Evolutionary conservation across 257 asterid genomes (phyloP), one percentile per base, ranked within the genome.

Genomic region (Solanum tacnaense): DNA sequence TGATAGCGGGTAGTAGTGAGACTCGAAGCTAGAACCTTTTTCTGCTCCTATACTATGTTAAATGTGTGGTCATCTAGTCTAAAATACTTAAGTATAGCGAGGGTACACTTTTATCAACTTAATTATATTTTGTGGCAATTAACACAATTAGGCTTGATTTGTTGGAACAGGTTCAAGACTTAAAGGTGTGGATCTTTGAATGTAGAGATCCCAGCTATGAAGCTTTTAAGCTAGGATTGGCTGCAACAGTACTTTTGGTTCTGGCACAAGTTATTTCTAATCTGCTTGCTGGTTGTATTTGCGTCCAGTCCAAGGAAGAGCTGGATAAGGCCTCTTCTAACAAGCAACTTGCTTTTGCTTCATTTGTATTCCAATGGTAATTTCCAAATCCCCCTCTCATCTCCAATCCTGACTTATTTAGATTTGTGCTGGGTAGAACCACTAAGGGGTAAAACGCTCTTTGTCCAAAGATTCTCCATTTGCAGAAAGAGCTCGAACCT

Each of bases 171-270:
- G 95, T 83, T 84, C 90, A 84, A 13, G 89, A 92, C 35, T 88
- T 93, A 73, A 92, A 92, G 89, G 89, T 90, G 84, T 94, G 97
- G 98, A 89, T 94, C 23, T 88, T 94, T 52, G 98, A 94, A 84
- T 97, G 99, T 91, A 92, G 96, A 73, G 97, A 97, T 70, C 97
- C 98, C 2, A 95, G 98, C 90, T 87, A 94, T 87, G 89, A 90
- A 86, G 99, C 98, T 46, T 96, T 94, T 92, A 94, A 93, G 49
- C 95, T 94, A 3, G 99, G 98, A 10, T 39, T 94, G 89, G 91
- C 93, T 65, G 99, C 98, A 16, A 92, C 93, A 15, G 91, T 92
- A 52, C 90, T 96, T 62, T 85, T 96, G 70, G 87, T 92, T 87
- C 87, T 94, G 10, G 96, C 99, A 18, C 98, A 96, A 84, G 90